These are phyloP conservation scores for Fusarium decemcellulare DNA, from an alignment of 2,329 filamentous ascomycete species.

Conservation along the genomic window DNA sequence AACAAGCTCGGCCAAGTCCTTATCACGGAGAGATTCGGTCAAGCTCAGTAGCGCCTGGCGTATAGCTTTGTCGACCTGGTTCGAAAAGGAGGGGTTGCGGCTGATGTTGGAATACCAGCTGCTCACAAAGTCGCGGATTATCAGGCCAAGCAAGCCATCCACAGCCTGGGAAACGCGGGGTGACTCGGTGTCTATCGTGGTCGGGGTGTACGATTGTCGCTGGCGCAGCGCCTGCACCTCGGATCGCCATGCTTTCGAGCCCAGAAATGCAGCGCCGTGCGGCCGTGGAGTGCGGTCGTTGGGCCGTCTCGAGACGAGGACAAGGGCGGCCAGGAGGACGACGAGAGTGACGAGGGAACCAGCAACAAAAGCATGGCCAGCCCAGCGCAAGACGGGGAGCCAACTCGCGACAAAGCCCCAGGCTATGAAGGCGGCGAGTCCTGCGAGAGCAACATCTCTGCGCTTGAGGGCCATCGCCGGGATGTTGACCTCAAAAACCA, in stretches of 20 bases:
- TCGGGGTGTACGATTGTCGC: constrained; percentile 76
- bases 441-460: constrained; percentile 79
- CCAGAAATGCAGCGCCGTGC: constrained; percentile 71
- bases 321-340: constrained; percentile 69
- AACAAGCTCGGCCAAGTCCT: constrained; percentile 87
- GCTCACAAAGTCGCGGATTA: constrained; percentile 86
- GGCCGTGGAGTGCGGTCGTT: constrained; percentile 58
- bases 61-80: constrained; percentile 88
- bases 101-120: constrained; percentile 94
- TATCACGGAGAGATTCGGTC: constrained; percentile 77
- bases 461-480: constrained; percentile 78
- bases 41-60: constrained; percentile 80
- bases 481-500: constrained; percentile 47
- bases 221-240: constrained; percentile 78
- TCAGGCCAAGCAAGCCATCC: constrained; percentile 82
- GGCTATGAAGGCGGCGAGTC: constrained; percentile 81
- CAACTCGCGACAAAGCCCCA: constrained; percentile 91
- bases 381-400: constrained; percentile 86
- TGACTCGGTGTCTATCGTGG: constrained; percentile 81
- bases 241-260: constrained; percentile 74
- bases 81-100: constrained; percentile 81
- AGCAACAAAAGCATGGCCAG: constrained; percentile 85
- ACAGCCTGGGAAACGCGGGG: constrained; percentile 84
- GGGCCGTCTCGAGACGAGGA: constrained; percentile 67
- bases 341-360: constrained; percentile 73